Evolutionary conservation across 441 rosid species (phyloP).

Genomic region (Erysimum pusillum): DNA sequence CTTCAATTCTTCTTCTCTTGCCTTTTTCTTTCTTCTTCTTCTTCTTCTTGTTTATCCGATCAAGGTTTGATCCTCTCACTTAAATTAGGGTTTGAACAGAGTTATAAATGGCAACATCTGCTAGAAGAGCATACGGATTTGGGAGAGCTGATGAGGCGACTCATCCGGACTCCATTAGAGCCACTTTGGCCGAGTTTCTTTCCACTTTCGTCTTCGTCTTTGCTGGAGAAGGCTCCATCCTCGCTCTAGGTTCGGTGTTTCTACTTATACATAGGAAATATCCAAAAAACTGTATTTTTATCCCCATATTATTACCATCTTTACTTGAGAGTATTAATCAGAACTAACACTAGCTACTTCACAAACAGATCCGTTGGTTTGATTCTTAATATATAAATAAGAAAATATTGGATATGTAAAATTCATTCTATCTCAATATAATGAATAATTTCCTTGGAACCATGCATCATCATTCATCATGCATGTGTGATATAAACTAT

Average conservation of each 20-base stretch:
- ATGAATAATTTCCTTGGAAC: background rate
- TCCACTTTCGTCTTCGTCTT: constrained; percentile 82
- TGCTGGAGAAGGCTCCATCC: constrained; percentile 83
- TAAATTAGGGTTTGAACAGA: background rate
- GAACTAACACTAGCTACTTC: background rate
- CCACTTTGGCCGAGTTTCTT: constrained; percentile 72
- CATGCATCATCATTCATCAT: constrained; percentile 23
- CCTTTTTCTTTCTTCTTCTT: background rate
- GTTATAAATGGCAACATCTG: constrained; percentile 46
- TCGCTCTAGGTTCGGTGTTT: constrained; percentile 63
- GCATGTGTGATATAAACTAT: constrained; percentile 33
- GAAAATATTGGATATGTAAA: background rate
- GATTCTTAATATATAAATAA: background rate
- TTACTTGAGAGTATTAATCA: background rate
- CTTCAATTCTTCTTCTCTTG: constrained; percentile 5
- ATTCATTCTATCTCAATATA: background rate
- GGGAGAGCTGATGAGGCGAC: constrained; percentile 78
- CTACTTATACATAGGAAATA: background rate
- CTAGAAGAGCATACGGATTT: constrained; percentile 63
- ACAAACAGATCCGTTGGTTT: background rate
- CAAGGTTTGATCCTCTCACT: constrained; percentile 7
- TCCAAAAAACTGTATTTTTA: background rate
- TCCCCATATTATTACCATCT: background rate
- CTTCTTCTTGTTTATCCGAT: background rate
- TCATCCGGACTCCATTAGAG: constrained; percentile 80